A percentile compares a stretch with the other conserved stretches of the same genome.
phyloP scores from a whole-genome alignment of 2,329 filamentous ascomycete genomes.

The Nothophoma quercina region DNA sequence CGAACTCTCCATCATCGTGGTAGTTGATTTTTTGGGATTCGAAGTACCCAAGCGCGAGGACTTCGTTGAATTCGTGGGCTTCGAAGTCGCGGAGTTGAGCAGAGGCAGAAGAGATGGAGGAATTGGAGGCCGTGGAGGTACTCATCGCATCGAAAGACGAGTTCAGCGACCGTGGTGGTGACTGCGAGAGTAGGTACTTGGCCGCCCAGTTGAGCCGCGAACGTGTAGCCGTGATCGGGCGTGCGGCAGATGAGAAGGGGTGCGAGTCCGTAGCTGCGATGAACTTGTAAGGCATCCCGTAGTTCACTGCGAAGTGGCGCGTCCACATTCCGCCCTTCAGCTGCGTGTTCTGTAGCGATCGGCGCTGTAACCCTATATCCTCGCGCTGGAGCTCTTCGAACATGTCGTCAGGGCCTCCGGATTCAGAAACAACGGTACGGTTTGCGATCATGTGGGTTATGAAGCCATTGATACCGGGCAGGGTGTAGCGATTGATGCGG shows the following conservation, averaged over 20 bases:
- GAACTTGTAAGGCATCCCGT: constrained; percentile 72
- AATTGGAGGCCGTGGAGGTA: too few species aligned
- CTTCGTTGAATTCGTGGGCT: constrained; percentile 64
- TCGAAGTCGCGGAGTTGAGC: background rate
- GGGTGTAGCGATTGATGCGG: constrained; percentile 54
- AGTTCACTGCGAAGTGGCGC: constrained; percentile 63
- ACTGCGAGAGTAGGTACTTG: constrained; percentile 48
- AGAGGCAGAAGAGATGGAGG: background rate
- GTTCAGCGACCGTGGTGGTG: too few species aligned
- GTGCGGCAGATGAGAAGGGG: constrained; percentile 38
- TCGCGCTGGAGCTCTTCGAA: constrained; percentile 58
- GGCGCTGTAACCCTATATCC: constrained; percentile 48
- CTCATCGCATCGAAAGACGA: too few species aligned
- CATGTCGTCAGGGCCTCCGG: constrained; percentile 67
- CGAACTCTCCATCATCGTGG: constrained; percentile 72
- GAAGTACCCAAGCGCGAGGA: constrained; percentile 69
- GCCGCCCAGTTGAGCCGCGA: constrained; percentile 65
- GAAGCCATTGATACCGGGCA: constrained; percentile 56
- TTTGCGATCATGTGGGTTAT: constrained; percentile 67
- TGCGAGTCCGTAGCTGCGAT: constrained; percentile 58
- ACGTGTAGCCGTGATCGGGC: constrained; percentile 59
- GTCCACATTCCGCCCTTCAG: constrained; percentile 57
- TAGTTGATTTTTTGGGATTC: constrained; percentile 66
- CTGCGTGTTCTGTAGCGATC: constrained; percentile 20
- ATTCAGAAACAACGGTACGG: constrained; percentile 58